These are phyloP conservation scores for Saccharata proteae DNA, from an alignment of 2,329 filamentous ascomycete genomes.

Conservation along the genomic window DNA sequence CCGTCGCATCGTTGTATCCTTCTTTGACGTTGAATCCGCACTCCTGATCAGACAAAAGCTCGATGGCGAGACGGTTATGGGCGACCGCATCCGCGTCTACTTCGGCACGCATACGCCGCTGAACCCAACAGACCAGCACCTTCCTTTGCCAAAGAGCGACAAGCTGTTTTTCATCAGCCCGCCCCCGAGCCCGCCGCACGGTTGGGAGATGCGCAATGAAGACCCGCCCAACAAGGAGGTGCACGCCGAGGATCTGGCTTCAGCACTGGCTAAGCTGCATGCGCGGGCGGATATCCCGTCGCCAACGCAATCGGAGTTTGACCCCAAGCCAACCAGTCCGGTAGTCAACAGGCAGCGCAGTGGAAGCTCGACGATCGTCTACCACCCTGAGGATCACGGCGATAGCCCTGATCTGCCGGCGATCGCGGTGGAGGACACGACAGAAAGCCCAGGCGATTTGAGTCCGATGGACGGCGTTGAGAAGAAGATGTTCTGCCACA, in stretches of 20 bases:
- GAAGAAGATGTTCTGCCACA: slow-evolving; percentile 14
- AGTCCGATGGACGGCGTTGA: slow-evolving; percentile 26
- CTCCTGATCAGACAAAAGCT: slow-evolving; percentile 59
- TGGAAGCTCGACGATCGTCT: slow-evolving; percentile 49
- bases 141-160: slow-evolving; percentile 39
- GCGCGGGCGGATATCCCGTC: slow-evolving; percentile 15
- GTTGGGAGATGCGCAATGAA: slow-evolving; percentile 52
- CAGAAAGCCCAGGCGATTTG: slow-evolving; percentile 31
- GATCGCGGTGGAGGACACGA: slow-evolving; percentile 53
- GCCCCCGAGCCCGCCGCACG: slow-evolving; percentile 50
- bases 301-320: slow-evolving; percentile 12
- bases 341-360: slow-evolving; percentile 22
- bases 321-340: slow-evolving; percentile 15
- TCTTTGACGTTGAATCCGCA: slow-evolving; percentile 58
- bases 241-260: slow-evolving; percentile 48
- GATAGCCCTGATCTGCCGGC: slow-evolving; percentile 47
- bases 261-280: slow-evolving; percentile 42
- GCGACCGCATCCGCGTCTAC: slow-evolving; percentile 36
- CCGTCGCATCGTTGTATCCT: slow-evolving; percentile 68
- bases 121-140: slow-evolving; percentile 26
- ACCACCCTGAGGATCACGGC: slow-evolving; percentile 50
- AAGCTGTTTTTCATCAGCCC: slow-evolving; percentile 57
- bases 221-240: slow-evolving; percentile 55
- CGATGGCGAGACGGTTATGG: slow-evolving; percentile 63
- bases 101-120: slow-evolving; percentile 26